Evolutionary conservation across 805 yeast species (phyloP).

Genomic region (Wickerhamomyces silvicola): DNA sequence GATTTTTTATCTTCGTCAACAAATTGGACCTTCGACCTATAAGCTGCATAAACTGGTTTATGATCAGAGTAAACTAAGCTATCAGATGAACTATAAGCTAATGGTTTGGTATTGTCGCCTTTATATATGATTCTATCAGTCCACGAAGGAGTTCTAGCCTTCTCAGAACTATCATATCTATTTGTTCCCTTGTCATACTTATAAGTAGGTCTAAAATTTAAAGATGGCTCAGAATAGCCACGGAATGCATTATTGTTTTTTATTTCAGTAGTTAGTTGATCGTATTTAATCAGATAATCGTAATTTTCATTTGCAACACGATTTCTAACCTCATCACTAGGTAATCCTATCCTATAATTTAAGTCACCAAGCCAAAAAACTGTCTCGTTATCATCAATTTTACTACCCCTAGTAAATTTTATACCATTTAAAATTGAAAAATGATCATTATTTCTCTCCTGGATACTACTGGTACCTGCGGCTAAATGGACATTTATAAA

Average conservation of each 20-base stretch:
- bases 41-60: conserved; percentile 85
- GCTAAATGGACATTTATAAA: conserved; percentile 89
- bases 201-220: conserved; percentile 84
- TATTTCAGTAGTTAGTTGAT: conserved; percentile 77
- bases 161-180: conserved; percentile 82
- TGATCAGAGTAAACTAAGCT: conserved; percentile 71
- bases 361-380: conserved; percentile 94
- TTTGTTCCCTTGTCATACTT: conserved; percentile 84
- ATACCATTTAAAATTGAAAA: conserved; percentile 69
- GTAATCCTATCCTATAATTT: conserved; percentile 69
- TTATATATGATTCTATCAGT: conserved; percentile 79
- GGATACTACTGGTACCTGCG: conserved; percentile 77
- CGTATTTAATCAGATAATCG: conserved; percentile 52
- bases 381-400: conserved; percentile 76
- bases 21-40: conserved; percentile 56
- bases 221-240: conserved; percentile 68
- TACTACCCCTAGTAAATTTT: conserved; percentile 68
- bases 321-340: conserved; percentile 68
- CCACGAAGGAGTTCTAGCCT: conserved; percentile 93
- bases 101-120: conserved; percentile 52
- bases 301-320: conserved; percentile 41
- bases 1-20: conserved; percentile 60
- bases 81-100: conserved; percentile 65
- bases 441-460: conserved; percentile 84
- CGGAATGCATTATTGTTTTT: conserved; percentile 64